These are phyloP conservation scores for Nectriaceae sp. DNA, from an alignment of 2,329 filamentous ascomycete genomes.

Conservation along the genomic window DNA sequence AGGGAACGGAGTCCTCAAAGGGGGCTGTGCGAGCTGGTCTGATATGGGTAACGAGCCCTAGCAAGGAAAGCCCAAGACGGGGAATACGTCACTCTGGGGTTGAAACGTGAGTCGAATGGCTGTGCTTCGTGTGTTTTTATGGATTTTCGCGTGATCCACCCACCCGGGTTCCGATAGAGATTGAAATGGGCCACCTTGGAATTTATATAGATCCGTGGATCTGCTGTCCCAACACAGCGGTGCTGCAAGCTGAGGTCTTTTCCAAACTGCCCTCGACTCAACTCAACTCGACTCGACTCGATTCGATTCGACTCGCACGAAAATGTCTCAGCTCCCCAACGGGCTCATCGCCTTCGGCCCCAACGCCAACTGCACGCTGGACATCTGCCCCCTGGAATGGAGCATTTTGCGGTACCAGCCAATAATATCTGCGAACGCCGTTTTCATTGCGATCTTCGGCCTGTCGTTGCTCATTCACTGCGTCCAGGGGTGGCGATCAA, in stretches of 20 bases:
- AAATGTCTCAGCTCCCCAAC: slow-evolving; percentile 12
- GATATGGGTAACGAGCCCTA: no score
- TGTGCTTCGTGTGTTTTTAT: neutral
- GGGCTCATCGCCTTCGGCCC: slow-evolving; percentile 26
- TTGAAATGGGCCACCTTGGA: neutral
- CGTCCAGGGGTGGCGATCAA: slow-evolving; percentile 21
- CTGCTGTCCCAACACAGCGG: neutral
- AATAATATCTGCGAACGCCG: slow-evolving; percentile 18
- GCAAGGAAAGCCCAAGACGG: no score
- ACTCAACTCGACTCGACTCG: neutral
- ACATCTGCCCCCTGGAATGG: slow-evolving; percentile 23
- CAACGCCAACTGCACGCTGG: slow-evolving; percentile 26
- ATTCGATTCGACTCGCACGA: neutral
- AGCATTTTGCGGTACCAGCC: slow-evolving; percentile 26
- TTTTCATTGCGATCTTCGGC: slow-evolving; percentile 23
- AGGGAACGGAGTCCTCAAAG: no score
- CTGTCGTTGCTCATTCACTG: slow-evolving; percentile 17
- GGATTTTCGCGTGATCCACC: neutral
- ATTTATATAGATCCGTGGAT: neutral
- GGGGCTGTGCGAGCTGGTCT: no score
- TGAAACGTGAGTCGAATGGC: neutral
- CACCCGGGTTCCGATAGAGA: neutral
- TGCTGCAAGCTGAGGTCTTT: neutral
- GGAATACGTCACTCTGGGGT: neutral
- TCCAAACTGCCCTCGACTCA: neutral